Conservation (phyloP, 1,284 basidiomycete species). For the Boletus sp. region DNA sequence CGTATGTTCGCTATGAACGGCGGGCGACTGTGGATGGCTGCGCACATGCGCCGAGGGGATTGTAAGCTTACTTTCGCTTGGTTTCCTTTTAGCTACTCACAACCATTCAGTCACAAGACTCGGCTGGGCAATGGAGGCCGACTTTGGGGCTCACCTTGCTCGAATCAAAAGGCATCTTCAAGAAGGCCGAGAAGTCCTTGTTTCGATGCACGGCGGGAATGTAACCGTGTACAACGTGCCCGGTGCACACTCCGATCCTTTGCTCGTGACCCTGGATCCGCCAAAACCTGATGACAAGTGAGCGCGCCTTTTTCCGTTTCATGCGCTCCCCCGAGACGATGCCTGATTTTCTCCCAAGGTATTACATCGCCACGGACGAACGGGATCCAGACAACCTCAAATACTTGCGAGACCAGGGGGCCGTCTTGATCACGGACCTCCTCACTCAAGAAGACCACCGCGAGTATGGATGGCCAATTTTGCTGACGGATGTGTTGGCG, state of each 20-base stretch:
- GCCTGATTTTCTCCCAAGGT: slow-evolving; percentile 29
- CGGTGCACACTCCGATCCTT: slow-evolving; percentile 20
- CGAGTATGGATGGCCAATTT: slow-evolving; percentile 40
- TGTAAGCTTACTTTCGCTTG: slow-evolving; percentile 27
- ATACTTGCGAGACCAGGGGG: slow-evolving; percentile 36
- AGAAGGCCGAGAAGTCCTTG: slow-evolving; percentile 30
- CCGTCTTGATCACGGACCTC: slow-evolving; percentile 41
- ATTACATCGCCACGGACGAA: slow-evolving; percentile 49
- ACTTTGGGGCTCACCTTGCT: slow-evolving; percentile 35
- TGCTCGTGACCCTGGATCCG: slow-evolving; percentile 24
- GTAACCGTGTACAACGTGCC: slow-evolving; percentile 30
- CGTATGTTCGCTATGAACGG: slow-evolving; percentile 35
- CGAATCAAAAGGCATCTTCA: slow-evolving; percentile 36
- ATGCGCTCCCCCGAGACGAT: background rate
- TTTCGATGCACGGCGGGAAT: slow-evolving; percentile 18
- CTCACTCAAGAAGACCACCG: slow-evolving; percentile 40
- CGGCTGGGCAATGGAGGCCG: slow-evolving; percentile 37
- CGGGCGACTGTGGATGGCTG: slow-evolving; percentile 44
- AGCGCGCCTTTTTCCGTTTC: background rate
- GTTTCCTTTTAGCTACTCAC: background rate
- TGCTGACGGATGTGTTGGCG: slow-evolving; percentile 43
- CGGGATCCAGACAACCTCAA: slow-evolving; percentile 34
- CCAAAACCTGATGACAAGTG: slow-evolving; percentile 26
- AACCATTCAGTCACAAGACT: slow-evolving; percentile 19
- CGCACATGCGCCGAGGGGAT: slow-evolving; percentile 48